Conservation (phyloP, 2,329 filamentous ascomycete genomes). For the Ploettnerulaceae sp. region DNA sequence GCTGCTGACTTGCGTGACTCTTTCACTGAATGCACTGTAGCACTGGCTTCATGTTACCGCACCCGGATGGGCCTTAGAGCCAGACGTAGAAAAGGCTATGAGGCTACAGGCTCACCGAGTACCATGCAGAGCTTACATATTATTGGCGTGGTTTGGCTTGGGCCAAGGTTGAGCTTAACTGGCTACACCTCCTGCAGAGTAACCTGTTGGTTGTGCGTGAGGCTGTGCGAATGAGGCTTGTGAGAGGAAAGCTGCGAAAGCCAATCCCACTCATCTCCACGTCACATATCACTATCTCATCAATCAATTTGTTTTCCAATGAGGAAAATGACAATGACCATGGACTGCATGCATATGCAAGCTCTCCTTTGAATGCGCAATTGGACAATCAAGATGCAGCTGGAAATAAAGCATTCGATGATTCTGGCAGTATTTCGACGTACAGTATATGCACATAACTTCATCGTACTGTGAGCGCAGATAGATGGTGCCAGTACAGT, state of each 20-base stretch:
- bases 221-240: background rate
- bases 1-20: background rate
- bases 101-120: slow-evolving; percentile 13
- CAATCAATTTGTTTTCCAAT: too few species aligned
- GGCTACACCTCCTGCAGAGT: too few species aligned
- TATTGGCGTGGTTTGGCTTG: background rate
- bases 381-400: too few species aligned
- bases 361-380: background rate
- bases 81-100: slow-evolving; percentile 5
- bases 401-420: too few species aligned
- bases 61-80: background rate
- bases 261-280: background rate
- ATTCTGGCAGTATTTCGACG: too few species aligned
- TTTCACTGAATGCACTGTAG: background rate
- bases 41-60: background rate
- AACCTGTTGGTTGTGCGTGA: background rate
- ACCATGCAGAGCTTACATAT: background rate
- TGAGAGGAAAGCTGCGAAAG: too few species aligned
- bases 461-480: too few species aligned
- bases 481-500: too few species aligned
- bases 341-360: background rate
- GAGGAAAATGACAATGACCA: too few species aligned
- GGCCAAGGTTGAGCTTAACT: too few species aligned
- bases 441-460: too few species aligned
- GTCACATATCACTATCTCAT: background rate